Conservation (phyloP, 257 asterid genomes). For the Primulina eburnea region DNA sequence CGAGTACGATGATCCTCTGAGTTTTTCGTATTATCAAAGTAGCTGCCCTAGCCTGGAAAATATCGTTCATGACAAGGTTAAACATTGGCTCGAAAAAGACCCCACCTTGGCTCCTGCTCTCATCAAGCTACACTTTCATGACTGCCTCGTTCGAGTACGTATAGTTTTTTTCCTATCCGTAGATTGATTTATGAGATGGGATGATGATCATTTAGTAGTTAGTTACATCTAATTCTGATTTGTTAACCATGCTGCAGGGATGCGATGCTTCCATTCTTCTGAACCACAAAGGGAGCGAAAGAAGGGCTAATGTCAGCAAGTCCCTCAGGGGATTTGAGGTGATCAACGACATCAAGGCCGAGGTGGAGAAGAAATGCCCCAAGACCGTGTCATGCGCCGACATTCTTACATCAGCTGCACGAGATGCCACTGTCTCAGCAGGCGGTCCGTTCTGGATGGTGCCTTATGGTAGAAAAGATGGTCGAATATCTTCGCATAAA, state of each 20-base stretch:
- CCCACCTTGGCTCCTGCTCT: slow-evolving; percentile 54
- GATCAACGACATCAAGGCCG: slow-evolving; percentile 48
- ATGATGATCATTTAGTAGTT: too few relatives aligned
- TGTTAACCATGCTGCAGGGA: slow-evolving; percentile 31
- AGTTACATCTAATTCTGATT: too few relatives aligned
- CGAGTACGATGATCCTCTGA: slow-evolving; percentile 42
- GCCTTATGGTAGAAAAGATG: slow-evolving; percentile 59
- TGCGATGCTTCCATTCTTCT: slow-evolving; percentile 62
- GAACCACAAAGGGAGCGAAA: slow-evolving; percentile 48
- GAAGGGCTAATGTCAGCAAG: slow-evolving; percentile 41
- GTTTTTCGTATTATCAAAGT: slow-evolving; percentile 36
- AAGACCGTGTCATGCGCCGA: slow-evolving; percentile 60
- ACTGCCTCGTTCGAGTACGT: slow-evolving; percentile 51
- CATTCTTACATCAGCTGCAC: slow-evolving; percentile 49
- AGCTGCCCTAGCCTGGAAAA: slow-evolving; percentile 51
- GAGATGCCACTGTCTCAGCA: slow-evolving; percentile 50
- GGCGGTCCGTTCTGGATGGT: slow-evolving; percentile 63
- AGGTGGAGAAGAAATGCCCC: slow-evolving; percentile 50
- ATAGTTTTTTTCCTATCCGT: background rate
- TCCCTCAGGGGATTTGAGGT: slow-evolving; percentile 46
- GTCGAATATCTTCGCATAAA: slow-evolving; percentile 31
- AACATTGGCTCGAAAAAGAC: slow-evolving; percentile 44
- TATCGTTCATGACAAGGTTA: slow-evolving; percentile 37
- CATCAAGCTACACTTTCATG: slow-evolving; percentile 60
- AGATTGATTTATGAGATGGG: too few relatives aligned